Base-by-base conservation (phyloP, 2,329 filamentous ascomycete genomes). In the Ophiostoma piceae region DNA sequence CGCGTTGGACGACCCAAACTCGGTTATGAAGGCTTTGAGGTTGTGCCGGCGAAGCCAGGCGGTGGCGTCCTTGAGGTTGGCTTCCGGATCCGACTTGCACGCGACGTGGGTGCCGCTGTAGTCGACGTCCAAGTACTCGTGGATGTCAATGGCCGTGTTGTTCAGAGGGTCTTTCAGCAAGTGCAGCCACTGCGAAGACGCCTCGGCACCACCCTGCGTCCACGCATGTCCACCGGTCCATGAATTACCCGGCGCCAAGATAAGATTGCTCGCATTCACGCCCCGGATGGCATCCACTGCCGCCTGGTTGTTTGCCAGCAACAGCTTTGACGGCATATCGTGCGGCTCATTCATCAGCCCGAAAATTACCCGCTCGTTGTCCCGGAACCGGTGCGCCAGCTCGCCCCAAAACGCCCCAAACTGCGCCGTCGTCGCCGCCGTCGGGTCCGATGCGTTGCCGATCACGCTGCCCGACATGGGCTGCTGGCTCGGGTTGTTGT, bases 301-400 rank as follows among this genome's bases (percentile, higher is more conserved):
- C 9, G 82, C 82, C 74, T 84, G 82, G 73, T 82, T 78, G 72
- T 84, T 84, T 54, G 77, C 74, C 1, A 84, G 76, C 9, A 84
- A 76, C 7, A 84, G 78, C 16, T 75, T 73, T 2, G 80, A 81
- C 4, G 80, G 75, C 82, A 84, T 83, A 73, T 83, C 81, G 74
- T 84, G 83, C 2, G 83, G 83, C 76, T 84, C 81, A 73, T 81
- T 81, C 82, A 84, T 84, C 9, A 84, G 77, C 2, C 80, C 82
- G 73, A 84, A 84, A 68, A 84, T 83, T 67, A 84, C 82, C 68
- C 82, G 81, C 67, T 79, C 78, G 72, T 83, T 80, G 69, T 77
- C 76, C n/a, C 75, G 75, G 74, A 84, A 84, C 66, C 83, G 79
- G 1, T 69, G 74, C 1, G 82, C 81, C 29, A 84, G 78, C 74